Evolutionary conservation across 495 filamentous ascomycete genomes (phyloP), one percentile per base, ranked within the genome.

Genomic region (Podospora pseudopauciseta): DNA sequence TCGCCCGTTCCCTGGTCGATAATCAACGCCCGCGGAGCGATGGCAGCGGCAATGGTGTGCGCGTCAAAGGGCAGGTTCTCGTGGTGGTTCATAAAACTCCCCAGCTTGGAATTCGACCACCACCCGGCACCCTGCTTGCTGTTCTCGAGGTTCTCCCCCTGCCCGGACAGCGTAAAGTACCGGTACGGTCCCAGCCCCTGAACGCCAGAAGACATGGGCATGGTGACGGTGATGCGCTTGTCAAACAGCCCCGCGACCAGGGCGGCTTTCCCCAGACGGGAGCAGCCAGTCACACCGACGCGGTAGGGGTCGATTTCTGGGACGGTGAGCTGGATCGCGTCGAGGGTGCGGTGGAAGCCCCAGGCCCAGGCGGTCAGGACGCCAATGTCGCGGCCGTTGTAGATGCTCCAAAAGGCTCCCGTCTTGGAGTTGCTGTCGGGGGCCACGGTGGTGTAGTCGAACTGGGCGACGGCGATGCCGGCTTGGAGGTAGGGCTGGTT

Each of bases 61-160:
- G 82, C 80, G 67, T 86, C 84, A 70, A 77, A 85, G 0, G 83
- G 84, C 65, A 85, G 73, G 65, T 82, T 80, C 72, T 80, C 77
- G 49, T 77, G 72, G 71, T 85, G 79, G 76, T 80, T 80, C 19
- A 86, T 77, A 65, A 85, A 86, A 2, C 77, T 80, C 23, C 81
- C 80, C 0, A 85, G 77, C 60, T 73, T 81, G 65, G 64, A 73
- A 74, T 81, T 77, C 55, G 80, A 83, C 82, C 83, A 86, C 83
- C 83, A 86, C 2, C 80, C 79, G 0, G 83, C 83, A 26, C 83
- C 84, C 57, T 75, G 77, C 78, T 86, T 86, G 70, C 80, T 83
- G 75, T 86, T 85, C 78, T 86, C 83, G 0, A 85, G 75, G 60
- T 75, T 85, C 79, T 85, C 83, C 71, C 80, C 83, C 73, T 85